Evolutionary conservation across 2,329 filamentous ascomycete species (phyloP).

Genomic region (Botrytis pseudocinerea): DNA sequence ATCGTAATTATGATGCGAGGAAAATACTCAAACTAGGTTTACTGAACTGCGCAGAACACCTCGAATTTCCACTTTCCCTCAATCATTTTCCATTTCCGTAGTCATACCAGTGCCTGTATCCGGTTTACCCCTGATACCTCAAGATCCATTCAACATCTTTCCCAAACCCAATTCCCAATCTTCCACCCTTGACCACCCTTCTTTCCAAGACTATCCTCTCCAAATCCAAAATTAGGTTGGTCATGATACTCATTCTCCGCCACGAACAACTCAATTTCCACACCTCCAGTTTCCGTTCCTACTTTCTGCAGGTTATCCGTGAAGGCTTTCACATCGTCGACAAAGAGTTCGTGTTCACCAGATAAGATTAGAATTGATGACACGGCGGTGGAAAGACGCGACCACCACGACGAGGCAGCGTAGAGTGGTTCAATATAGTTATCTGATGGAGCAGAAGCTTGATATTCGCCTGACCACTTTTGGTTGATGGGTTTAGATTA

Average conservation of each 20-base stretch:
- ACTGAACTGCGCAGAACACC: background rate
- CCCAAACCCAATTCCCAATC: conserved; percentile 10
- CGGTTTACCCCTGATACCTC: background rate
- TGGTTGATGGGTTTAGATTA: conserved; percentile 42
- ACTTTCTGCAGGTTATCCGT: conserved; percentile 46
- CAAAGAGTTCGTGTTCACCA: conserved; percentile 56
- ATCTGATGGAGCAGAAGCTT: conserved; percentile 41
- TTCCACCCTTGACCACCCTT: conserved; percentile 3
- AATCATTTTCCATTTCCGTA: background rate
- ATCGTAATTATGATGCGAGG: background rate
- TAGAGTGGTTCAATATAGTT: conserved; percentile 54
- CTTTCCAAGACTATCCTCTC: conserved; percentile 13
- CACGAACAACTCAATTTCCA: conserved; percentile 7
- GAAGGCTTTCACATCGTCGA: conserved; percentile 56
- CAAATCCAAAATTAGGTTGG: conserved; percentile 32
- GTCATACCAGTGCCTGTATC: background rate
- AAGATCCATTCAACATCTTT: conserved; percentile 4
- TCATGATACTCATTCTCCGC: conserved; percentile 36
- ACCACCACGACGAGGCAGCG: conserved; percentile 56
- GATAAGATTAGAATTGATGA: conserved; percentile 53
- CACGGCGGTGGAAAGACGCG: conserved; percentile 45
- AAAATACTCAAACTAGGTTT: background rate
- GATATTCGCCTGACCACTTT: conserved; percentile 41
- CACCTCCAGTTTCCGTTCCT: conserved; percentile 20
- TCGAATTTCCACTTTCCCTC: background rate